Percentiles rank a stretch among this genome's conserved stretches.
Conservation (phyloP, 352 stramenopile genomes). For the Globisporangium megalacanthum region DNA sequence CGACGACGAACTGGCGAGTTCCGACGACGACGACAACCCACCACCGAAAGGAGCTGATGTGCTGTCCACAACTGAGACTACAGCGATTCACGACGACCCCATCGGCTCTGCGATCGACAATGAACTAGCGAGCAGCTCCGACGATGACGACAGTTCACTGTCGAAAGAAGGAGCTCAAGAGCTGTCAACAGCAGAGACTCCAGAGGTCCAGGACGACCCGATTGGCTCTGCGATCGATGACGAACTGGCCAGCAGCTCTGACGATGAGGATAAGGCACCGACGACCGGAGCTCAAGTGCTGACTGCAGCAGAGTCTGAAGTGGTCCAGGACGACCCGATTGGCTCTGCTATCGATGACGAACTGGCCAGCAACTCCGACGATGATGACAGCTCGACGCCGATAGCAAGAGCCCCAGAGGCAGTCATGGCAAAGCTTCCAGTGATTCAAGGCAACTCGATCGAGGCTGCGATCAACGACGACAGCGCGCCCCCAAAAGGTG, state of each 20-base stretch:
- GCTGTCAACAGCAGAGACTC: slow-evolving; percentile 1
- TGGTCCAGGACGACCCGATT: slow-evolving; percentile 17
- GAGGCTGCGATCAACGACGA: slow-evolving; percentile 11
- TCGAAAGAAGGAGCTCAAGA: too few species aligned
- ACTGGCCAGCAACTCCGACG: slow-evolving; percentile 13
- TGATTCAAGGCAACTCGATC: too few species aligned
- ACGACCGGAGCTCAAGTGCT: not conserved
- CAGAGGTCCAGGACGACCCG: slow-evolving; percentile 7
- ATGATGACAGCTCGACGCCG: not conserved
- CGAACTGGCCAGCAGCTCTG: slow-evolving; percentile 19
- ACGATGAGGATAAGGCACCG: too few species aligned
- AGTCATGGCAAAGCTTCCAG: too few species aligned
- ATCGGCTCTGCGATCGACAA: slow-evolving; percentile 37
- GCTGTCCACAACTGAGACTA: too few species aligned
- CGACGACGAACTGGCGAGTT: not conserved
- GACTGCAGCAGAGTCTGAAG: not conserved
- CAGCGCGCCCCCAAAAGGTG: not conserved
- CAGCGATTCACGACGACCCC: slow-evolving; percentile 5
- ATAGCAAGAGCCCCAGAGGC: too few species aligned
- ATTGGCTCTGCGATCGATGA: slow-evolving; percentile 37
- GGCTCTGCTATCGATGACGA: slow-evolving; percentile 35
- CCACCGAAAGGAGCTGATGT: not conserved
- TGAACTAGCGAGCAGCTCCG: slow-evolving; percentile 19
- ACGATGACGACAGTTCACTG: not conserved
- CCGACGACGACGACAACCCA: not conserved